Percentiles rank a stretch among this genome's conserved stretches.
Evolutionary conservation across 768 basidiomycete species (phyloP).

Genomic region (Trametopsis cervina): DNA sequence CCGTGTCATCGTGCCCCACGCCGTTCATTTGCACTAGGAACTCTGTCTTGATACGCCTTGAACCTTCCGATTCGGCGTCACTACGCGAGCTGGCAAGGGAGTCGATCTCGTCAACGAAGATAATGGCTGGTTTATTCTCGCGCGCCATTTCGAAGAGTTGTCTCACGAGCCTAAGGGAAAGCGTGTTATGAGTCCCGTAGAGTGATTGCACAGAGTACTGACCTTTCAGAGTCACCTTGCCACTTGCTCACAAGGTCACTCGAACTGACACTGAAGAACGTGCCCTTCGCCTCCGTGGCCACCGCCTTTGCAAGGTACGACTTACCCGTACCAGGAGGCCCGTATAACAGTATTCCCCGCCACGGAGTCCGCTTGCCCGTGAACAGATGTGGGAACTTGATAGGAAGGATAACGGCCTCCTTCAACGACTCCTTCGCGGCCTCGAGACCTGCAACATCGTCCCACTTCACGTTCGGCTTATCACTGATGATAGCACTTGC

Average conservation of each 20-base stretch:
- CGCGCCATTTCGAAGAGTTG: slow-evolving; percentile 95
- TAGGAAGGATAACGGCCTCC: slow-evolving; percentile 98
- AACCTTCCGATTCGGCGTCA: slow-evolving; percentile 96
- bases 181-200: not conserved
- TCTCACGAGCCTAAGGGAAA: slow-evolving; percentile 71
- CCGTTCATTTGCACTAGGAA: slow-evolving; percentile 99
- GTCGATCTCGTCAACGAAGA: slow-evolving; percentile 99
- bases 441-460: slow-evolving; percentile 96
- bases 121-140: slow-evolving; percentile 94
- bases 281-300: slow-evolving; percentile 98
- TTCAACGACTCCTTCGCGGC: slow-evolving; percentile 93
- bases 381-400: slow-evolving; percentile 98
- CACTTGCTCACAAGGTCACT: slow-evolving; percentile 97
- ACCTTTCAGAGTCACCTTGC: slow-evolving; percentile 99
- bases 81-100: slow-evolving; percentile 91
- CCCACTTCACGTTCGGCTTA: slow-evolving; percentile 96
- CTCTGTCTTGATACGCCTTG: slow-evolving; percentile 96
- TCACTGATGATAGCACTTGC: slow-evolving; percentile 85
- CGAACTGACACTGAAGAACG: slow-evolving; percentile 95
- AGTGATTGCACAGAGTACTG: no score
- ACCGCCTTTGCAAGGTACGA: slow-evolving; percentile 97
- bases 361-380: slow-evolving; percentile 98
- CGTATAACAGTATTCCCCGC: slow-evolving; percentile 93
- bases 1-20: slow-evolving; percentile 95
- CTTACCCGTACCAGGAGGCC: slow-evolving; percentile 97